Evolutionary conservation across 1,284 basidiomycete species (phyloP).

Genomic region (Tilletia walkeri): DNA sequence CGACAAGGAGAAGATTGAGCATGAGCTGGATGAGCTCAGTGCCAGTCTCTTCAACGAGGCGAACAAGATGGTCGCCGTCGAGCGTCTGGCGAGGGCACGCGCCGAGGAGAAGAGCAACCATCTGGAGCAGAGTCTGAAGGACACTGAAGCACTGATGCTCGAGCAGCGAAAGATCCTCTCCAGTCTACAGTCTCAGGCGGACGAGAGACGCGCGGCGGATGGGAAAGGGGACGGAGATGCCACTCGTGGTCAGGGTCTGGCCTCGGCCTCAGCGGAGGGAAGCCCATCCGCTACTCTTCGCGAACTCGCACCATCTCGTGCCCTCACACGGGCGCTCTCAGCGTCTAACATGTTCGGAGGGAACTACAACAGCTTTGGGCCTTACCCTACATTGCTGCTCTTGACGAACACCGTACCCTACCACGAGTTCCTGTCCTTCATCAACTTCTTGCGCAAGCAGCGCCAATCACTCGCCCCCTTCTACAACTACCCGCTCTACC

Average conservation of each 20-base stretch:
- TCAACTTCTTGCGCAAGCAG: slow-evolving; percentile 74
- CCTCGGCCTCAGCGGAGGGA: neutral
- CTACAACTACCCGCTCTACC: slow-evolving; percentile 34
- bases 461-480: slow-evolving; percentile 58
- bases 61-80: slow-evolving; percentile 70
- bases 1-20: slow-evolving; percentile 62
- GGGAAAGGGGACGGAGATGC: neutral
- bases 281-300: neutral
- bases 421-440: slow-evolving; percentile 78
- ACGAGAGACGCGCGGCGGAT: slow-evolving; percentile 56
- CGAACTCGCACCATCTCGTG: slow-evolving; percentile 6
- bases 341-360: neutral
- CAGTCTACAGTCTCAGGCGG: slow-evolving; percentile 80
- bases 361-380: neutral
- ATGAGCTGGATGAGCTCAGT: slow-evolving; percentile 79
- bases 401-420: slow-evolving; percentile 65
- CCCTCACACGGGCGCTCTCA: neutral
- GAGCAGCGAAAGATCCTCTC: slow-evolving; percentile 63
- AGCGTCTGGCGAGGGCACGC: slow-evolving; percentile 69
- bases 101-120: slow-evolving; percentile 80
- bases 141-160: slow-evolving; percentile 69
- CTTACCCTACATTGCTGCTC: slow-evolving; percentile 22
- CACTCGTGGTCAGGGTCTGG: neutral
- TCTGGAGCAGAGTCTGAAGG: slow-evolving; percentile 75
- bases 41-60: slow-evolving; percentile 64